Conservation (phyloP, 1,284 basidiomycete genomes). For the Cerioporus squamosus region DNA sequence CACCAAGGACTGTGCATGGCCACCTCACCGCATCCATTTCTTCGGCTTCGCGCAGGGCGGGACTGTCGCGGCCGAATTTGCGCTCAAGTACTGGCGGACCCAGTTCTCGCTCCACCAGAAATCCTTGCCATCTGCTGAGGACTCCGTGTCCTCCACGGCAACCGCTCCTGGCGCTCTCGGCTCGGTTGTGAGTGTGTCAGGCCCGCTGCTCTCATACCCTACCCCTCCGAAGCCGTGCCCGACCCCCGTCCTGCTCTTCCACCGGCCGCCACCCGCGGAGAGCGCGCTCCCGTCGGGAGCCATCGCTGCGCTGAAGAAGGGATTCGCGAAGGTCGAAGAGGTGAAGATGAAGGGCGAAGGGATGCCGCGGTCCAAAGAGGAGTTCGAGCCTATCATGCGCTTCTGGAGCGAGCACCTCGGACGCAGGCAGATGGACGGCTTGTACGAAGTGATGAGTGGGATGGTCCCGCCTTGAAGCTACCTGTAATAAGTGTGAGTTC, state of each 20-base stretch:
- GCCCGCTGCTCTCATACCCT: conserved; percentile 78
- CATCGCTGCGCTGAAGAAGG: conserved; percentile 59
- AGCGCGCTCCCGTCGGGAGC: conserved; percentile 48
- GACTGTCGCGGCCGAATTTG: conserved; percentile 75
- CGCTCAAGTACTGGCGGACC: conserved; percentile 52
- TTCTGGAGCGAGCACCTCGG: conserved; percentile 82
- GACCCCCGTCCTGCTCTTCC: conserved; percentile 69
- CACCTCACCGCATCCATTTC: conserved; percentile 70
- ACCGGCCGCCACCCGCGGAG: conserved; percentile 53
- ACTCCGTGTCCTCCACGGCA: conserved; percentile 1
- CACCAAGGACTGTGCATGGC: conserved; percentile 66
- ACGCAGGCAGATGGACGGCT: conserved; percentile 62
- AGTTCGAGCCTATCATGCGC: conserved; percentile 84
- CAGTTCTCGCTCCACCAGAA: conserved; percentile 38
- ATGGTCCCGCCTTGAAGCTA: conserved; percentile 16
- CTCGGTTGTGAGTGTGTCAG: conserved; percentile 72
- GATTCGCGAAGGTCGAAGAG: conserved; percentile 56
- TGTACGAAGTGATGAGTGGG: conserved; percentile 75
- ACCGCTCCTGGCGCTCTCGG: conserved; percentile 47
- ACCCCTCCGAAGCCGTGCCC: conserved; percentile 54
- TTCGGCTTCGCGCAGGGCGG: conserved; percentile 94
- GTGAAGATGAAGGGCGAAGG: conserved; percentile 50
- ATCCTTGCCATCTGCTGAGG: conserved; percentile 11
- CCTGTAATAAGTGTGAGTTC: no score
- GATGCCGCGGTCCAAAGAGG: conserved; percentile 78